phyloP scores from a whole-genome alignment of 306 rosid genomes.

The Rubus idaeus region DNA sequence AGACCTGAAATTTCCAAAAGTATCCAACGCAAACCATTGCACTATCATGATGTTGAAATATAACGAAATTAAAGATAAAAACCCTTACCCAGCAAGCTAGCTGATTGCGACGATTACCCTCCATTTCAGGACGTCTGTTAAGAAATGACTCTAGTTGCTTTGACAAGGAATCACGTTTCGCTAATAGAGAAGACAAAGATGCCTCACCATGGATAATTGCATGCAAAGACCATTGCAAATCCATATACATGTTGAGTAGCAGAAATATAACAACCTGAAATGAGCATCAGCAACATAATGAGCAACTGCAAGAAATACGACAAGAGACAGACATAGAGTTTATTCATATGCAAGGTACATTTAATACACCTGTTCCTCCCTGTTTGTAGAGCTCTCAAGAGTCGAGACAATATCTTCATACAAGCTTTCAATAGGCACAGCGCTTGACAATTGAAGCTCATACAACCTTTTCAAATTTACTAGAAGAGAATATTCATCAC shows the following conservation, averaged over 20 bases:
- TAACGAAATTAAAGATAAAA: conserved; percentile 8
- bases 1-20: conserved; percentile 21
- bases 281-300: conserved; percentile 33
- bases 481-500: conserved; percentile 93
- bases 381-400: conserved; percentile 58
- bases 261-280: conserved; percentile 81
- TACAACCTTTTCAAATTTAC: conserved; percentile 90
- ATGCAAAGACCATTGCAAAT: conserved; percentile 74
- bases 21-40: not conserved
- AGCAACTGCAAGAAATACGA: conserved; percentile 17
- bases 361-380: conserved; percentile 77
- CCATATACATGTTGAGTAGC: conserved; percentile 69
- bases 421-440: conserved; percentile 57
- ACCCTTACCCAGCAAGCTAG: conserved; percentile 73
- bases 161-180: conserved; percentile 59
- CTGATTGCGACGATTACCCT: conserved; percentile 58
- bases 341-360: conserved; percentile 25
- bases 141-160: conserved; percentile 68
- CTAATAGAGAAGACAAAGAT: conserved; percentile 55
- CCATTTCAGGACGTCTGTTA: conserved; percentile 50
- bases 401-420: conserved; percentile 64
- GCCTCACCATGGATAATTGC: conserved; percentile 47
- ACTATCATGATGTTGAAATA: conserved; percentile 22
- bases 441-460: conserved; percentile 76
- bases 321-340: conserved; percentile 13